A percentile compares a stretch with the other conserved stretches of the same genome.
Conservation (phyloP, 495 filamentous ascomycete species). For the Penicillium simplicissimum region DNA sequence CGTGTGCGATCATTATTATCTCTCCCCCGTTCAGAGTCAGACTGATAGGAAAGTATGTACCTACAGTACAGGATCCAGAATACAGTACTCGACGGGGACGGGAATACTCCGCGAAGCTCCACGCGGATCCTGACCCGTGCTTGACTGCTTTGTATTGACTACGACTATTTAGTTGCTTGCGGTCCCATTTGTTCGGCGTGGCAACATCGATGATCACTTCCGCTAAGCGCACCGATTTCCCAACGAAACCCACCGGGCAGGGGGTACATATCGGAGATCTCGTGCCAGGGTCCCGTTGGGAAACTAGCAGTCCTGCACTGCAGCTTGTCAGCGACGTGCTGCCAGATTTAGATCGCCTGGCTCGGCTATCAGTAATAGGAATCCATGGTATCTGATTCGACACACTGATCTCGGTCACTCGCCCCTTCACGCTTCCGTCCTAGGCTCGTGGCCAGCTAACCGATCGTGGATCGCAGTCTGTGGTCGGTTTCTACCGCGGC, state of each 20-base stretch:
- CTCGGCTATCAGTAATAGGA: conserved; percentile 2
- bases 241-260: not conserved
- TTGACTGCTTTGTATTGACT: no score
- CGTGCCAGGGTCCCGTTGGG: not conserved
- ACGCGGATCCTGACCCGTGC: not conserved
- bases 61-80: not conserved
- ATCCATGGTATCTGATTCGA: not conserved
- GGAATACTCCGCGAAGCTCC: not conserved
- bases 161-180: not conserved
- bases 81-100: not conserved
- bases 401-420: not conserved
- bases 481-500: not conserved
- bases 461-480: not conserved
- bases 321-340: not conserved
- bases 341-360: not conserved
- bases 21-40: not conserved
- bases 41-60: no score
- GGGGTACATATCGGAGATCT: not conserved
- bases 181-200: not conserved
- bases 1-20: not conserved
- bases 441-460: not conserved
- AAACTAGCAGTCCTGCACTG: not conserved
- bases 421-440: not conserved
- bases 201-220: not conserved
- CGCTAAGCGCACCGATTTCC: not conserved